These are phyloP conservation scores for Fraxinus sp. DNA, from an alignment of 305 asterid species.

Conservation along the genomic window DNA sequence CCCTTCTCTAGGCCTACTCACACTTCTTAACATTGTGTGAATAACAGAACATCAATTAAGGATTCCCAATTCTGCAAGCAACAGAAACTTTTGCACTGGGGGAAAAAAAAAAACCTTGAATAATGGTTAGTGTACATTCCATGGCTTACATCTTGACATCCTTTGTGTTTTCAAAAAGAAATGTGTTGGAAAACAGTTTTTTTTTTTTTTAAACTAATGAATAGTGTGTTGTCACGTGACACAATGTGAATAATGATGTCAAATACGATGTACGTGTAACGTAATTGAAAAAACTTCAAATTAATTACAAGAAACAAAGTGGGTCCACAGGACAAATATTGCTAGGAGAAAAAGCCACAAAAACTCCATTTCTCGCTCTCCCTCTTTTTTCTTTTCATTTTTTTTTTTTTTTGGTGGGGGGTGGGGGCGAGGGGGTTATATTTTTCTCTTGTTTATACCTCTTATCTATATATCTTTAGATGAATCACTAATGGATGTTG, in stretches of 20 bases:
- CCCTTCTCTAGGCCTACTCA: neutral
- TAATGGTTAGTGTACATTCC: no score
- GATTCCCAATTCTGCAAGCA: slow-evolving; percentile 26
- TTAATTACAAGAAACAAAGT: slow-evolving; percentile 23
- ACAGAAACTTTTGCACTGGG: slow-evolving; percentile 14
- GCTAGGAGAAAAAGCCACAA: slow-evolving; percentile 27
- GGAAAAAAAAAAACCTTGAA: neutral
- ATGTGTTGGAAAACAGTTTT: no score
- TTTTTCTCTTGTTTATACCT: slow-evolving; percentile 13
- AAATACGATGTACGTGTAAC: no score
- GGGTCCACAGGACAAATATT: slow-evolving; percentile 34
- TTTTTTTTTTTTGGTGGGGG: no score
- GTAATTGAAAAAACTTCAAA: neutral
- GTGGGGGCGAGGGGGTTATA: neutral
- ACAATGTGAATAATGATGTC: no score
- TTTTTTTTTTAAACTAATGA: no score
- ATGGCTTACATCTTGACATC: no score
- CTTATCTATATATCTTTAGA: slow-evolving; percentile 15
- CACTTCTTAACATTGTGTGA: neutral
- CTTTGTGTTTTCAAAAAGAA: no score
- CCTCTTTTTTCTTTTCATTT: no score
- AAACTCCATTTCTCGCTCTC: slow-evolving; percentile 16
- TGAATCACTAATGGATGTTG: slow-evolving; percentile 18
- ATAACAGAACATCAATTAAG: slow-evolving; percentile 20
- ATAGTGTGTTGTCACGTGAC: no score